Evolutionary conservation across 1,284 basidiomycete genomes (phyloP).

Genomic region (Ustilago crameri): DNA sequence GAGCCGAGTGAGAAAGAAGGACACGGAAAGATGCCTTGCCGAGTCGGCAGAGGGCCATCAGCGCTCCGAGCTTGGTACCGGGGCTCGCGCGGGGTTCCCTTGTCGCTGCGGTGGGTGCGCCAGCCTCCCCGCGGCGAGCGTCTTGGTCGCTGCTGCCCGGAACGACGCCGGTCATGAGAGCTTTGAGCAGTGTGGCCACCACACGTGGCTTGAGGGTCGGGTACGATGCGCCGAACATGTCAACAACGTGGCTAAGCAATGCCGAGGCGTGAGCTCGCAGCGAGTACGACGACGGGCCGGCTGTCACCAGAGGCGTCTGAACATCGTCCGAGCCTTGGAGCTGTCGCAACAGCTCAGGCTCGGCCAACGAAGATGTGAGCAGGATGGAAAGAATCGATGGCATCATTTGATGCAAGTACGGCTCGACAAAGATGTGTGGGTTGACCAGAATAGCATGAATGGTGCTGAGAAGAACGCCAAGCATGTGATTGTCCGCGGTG

Average conservation of each 20-base stretch:
- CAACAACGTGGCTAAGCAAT: conserved; percentile 79
- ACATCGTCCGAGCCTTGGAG: conserved; percentile 21
- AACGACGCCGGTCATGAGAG: conserved; percentile 74
- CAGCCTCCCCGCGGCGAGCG: conserved; percentile 15
- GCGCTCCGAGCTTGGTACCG: conserved; percentile 63
- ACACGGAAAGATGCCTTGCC: conserved; percentile 60
- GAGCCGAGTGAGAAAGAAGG: conserved; percentile 42
- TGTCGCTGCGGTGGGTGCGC: not conserved
- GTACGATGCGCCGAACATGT: conserved; percentile 74
- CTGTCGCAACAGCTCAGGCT: conserved; percentile 27
- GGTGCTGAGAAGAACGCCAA: conserved; percentile 60
- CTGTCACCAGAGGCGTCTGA: conserved; percentile 32
- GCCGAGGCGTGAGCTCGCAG: conserved; percentile 71
- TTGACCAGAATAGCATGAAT: conserved; percentile 69
- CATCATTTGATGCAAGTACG: conserved; percentile 93
- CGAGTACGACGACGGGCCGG: conserved; percentile 33
- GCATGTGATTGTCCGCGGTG: conserved; percentile 47
- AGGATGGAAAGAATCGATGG: conserved; percentile 91
- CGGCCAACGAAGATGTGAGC: conserved; percentile 80
- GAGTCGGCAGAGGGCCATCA: conserved; percentile 59
- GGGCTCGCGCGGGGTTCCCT: conserved; percentile 41
- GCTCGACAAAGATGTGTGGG: conserved; percentile 92
- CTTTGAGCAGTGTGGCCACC: conserved; percentile 89
- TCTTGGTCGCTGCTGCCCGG: conserved; percentile 31
- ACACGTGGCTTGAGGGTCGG: conserved; percentile 86